Evolutionary conservation across 208 protist genomes (phyloP), one percentile per base, ranked within the genome.

Genomic region (Acanthamoeba royreba): DNA sequence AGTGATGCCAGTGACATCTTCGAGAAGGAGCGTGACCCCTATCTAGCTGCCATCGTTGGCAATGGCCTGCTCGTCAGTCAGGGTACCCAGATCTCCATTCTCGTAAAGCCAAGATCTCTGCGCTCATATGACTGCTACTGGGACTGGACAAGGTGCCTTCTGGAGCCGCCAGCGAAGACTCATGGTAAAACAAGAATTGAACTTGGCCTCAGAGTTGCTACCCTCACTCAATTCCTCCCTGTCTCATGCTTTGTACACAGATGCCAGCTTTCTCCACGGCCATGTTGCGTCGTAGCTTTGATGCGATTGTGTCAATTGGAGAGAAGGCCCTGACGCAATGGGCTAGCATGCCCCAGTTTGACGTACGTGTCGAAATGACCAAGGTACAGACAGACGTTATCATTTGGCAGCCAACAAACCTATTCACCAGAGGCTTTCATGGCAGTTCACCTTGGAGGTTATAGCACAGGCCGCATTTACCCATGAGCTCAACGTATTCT

Each of bases 11-110:
- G 52, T 31, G 83, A 58, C 83, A 33, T 46, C 49, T 89, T 89
- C 38, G 83, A 89, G 83, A 89, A 89, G 83, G 83, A 89, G 49
- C 46, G 83, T 38, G 83, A 89, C 28, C 83, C 83, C 49, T 89
- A 47, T 38, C 46, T 89, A 19, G 83, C 83, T 8, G 42, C 17
- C 52, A 89, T 89, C 31, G 83, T 89, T 4, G 83, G 83, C 53
- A 89, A 89, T n/a, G 83, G 83, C 83, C 33, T 89, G 22, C 53
- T 89, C 35, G 83, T 89, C 22, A 89, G 83, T 52, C 83, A 89
- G 45, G 83, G 83, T 89, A 2, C 15, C 9, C 72, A 17, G 9
- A n/a, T 28, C 46, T 40, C 49, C 33, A 1, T 61, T 63, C 79
- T 61, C 11, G 17, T 31, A 7, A 4, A 8, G 42, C 42, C 47